phyloP scores from a whole-genome alignment of 352 stramenopile genomes.

The Thalassiosira pacifica region DNA sequence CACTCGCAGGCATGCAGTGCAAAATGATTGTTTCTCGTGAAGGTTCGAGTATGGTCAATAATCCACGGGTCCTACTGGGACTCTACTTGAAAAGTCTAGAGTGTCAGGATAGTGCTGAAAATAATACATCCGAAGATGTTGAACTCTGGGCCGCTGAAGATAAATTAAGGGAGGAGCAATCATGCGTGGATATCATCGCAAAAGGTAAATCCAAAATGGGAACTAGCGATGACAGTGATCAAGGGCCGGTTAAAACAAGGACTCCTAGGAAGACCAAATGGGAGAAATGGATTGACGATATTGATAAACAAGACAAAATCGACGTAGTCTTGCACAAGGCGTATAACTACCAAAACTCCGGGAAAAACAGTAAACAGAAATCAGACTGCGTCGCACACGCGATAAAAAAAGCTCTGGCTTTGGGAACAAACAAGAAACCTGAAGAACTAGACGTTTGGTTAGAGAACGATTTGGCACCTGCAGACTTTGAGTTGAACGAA shows the following conservation, averaged over 20 bases:
- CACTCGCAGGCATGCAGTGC: neutral
- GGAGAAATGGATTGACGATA: neutral
- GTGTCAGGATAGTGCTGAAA: neutral
- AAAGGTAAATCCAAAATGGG: neutral
- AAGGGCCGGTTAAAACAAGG: neutral
- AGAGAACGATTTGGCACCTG: neutral
- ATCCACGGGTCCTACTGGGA: neutral
- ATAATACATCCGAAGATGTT: neutral
- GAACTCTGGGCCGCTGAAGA: neutral
- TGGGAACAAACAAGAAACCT: neutral
- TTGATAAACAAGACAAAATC: neutral
- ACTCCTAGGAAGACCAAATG: neutral
- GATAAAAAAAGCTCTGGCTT: too few species aligned
- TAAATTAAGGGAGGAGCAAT: neutral
- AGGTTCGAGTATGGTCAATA: neutral
- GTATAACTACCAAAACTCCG: too few species aligned
- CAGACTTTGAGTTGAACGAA: neutral
- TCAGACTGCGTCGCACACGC: too few species aligned
- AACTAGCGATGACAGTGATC: neutral
- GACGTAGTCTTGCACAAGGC: neutral
- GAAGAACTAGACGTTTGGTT: neutral
- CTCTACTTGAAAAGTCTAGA: neutral
- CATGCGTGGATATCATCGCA: too few species aligned
- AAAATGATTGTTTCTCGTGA: neutral
- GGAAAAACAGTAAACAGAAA: too few species aligned